Conservation (phyloP, 495 filamentous ascomycete species). For the Talaromyces adpressus region DNA sequence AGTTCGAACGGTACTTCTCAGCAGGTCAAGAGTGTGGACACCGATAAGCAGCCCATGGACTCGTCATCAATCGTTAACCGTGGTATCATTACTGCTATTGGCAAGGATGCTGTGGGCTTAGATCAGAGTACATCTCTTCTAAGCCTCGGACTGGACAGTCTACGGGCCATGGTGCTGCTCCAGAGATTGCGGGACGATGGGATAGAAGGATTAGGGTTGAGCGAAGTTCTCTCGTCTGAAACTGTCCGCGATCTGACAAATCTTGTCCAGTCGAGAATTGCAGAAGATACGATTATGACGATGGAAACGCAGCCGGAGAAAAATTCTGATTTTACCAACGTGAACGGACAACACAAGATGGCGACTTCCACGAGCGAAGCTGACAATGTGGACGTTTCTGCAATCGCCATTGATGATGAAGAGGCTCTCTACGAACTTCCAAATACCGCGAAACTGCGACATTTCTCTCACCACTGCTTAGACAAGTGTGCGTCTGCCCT, state of each 20-base stretch:
- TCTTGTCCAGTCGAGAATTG: background rate
- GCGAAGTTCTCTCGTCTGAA: background rate
- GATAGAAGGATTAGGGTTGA: background rate
- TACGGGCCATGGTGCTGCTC: constrained; percentile 4
- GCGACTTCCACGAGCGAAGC: background rate
- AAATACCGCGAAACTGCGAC: background rate
- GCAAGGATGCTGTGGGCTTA: background rate
- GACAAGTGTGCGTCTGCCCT: background rate
- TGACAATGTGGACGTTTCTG: background rate
- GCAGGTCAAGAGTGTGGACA: background rate
- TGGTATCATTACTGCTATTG: background rate
- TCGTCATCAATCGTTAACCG: background rate
- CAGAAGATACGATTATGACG: background rate
- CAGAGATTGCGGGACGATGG: constrained; percentile 2
- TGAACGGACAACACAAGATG: background rate
- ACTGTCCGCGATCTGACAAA: background rate
- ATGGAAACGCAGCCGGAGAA: background rate
- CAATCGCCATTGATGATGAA: background rate
- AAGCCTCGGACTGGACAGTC: constrained; percentile 5
- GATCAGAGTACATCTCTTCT: background rate
- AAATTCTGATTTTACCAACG: background rate
- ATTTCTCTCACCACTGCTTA: background rate
- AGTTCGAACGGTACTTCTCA: background rate
- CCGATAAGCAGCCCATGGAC: background rate
- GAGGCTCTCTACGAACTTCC: background rate